Base-by-base conservation (phyloP, 2,329 filamentous ascomycete genomes). In the Penicillium sp. region DNA sequence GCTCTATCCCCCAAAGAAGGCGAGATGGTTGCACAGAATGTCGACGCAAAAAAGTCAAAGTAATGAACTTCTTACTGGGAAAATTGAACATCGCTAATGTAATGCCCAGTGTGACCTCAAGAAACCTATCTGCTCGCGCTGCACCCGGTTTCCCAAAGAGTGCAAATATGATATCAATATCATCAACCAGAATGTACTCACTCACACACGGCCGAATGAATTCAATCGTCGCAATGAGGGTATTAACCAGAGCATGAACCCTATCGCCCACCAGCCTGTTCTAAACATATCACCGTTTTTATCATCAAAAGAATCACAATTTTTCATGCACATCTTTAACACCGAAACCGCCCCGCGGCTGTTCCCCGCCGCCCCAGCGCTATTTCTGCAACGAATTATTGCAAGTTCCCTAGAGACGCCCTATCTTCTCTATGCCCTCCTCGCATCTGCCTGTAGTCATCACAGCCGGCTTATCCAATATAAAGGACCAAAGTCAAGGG, bases 1-100 rank as follows among this genome's bases (percentile, higher is more conserved):
- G 5, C 2, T 28, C n/a, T 3, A 17, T 31, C 11, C n/a, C 14
- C 22, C 55, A 58, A 30, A 62, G 61, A 52, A 62, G 64, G 77
- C 60, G 63, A 30, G 67, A 68, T 58, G 68, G 68, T 43, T 70
- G 68, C 38, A 64, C 61, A 5, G 67, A 70, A 50, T 70, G 67
- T 43, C 60, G 64, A 11, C 60, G 67, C 37, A 70, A 68, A 42
- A 70, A 70, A 55, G 59, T 69, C 19, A 69, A 66, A 50, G 65
- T 67, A 61, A 45, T 19, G 9, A 8, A 28, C 28, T 48, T n/a
- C 11, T 14, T 14, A 1, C 12, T 17, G 5, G 33, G 17, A 17
- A 17, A 38, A 12, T 5, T 11, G 7, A 36, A 30, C 25, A 31
- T 45, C 5, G 4, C n/a, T 44, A 12, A 35, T 37, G 17, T n/a